Conservation (phyloP, 2,329 filamentous ascomycete species). For the Nemania abortiva region DNA sequence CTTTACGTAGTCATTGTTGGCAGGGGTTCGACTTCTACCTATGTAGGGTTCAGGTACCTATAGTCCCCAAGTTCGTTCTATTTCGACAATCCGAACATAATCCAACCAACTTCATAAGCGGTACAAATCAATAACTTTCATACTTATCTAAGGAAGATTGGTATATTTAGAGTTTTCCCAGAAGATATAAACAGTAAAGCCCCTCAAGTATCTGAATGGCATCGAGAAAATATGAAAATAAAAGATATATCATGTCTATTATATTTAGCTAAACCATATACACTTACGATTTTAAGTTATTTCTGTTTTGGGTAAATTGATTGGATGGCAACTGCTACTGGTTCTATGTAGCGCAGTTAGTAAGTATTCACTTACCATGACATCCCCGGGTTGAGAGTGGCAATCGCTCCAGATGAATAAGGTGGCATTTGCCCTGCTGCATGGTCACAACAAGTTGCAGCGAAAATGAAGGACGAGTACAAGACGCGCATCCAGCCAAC, state of each 20-base stretch:
- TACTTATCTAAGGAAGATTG: too few relatives aligned
- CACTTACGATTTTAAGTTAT: constrained; percentile 6
- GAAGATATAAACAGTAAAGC: too few relatives aligned
- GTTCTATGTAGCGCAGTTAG: not conserved
- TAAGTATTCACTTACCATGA: constrained; percentile 3
- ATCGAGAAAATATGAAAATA: constrained; percentile 3
- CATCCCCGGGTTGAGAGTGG: constrained; percentile 4
- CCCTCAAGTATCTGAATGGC: too few relatives aligned
- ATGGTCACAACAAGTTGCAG: constrained; percentile 32
- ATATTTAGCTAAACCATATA: constrained; percentile 25
- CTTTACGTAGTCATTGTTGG: too few relatives aligned
- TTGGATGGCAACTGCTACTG: constrained; percentile 3
- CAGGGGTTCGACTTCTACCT: too few relatives aligned
- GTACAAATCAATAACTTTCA: too few relatives aligned
- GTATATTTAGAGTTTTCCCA: too few relatives aligned
- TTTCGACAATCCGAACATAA: too few relatives aligned
- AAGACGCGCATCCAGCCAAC: constrained; percentile 52
- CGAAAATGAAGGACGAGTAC: constrained; percentile 45
- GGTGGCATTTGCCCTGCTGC: not conserved
- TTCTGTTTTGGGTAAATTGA: constrained; percentile 19
- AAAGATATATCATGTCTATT: not conserved
- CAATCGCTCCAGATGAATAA: not conserved
- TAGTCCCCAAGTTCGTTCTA: too few relatives aligned
- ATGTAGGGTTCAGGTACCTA: too few relatives aligned
- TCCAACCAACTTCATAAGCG: too few relatives aligned